Percentiles rank a stretch among this genome's conserved stretches.
phyloP scores from a whole-genome alignment of 106 monocot species.

The Allium fistulosum region DNA sequence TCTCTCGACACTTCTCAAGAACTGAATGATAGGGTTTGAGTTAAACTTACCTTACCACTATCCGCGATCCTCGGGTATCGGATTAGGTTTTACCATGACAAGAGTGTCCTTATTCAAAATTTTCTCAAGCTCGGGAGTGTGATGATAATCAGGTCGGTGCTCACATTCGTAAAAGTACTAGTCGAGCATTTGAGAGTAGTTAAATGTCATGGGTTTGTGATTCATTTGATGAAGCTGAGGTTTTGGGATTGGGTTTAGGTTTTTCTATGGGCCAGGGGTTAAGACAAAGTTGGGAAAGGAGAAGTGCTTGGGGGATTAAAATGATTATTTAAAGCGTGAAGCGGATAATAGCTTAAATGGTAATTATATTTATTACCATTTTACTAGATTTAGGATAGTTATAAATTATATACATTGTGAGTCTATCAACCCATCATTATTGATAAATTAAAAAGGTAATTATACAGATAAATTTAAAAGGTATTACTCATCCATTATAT shows the following conservation, averaged over 20 bases:
- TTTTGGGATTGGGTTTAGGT: conserved; percentile 14
- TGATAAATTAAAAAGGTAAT: no score
- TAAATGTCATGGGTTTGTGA: background rate
- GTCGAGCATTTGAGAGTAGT: conserved; percentile 50
- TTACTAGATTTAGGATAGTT: no score
- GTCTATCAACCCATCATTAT: no score
- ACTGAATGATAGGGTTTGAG: conserved; percentile 56
- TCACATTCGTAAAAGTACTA: conserved; percentile 76
- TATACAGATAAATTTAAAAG: no score
- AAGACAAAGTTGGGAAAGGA: conserved; percentile 48
- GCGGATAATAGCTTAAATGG: no score
- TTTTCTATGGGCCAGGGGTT: conserved; percentile 31
- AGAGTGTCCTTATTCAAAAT: conserved; percentile 55
- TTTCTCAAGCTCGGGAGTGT: conserved; percentile 58
- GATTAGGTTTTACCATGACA: conserved; percentile 38
- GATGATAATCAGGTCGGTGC: conserved; percentile 63
- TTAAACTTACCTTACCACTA: conserved; percentile 73
- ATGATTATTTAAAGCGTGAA: no score
- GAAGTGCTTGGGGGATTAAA: conserved; percentile 17
- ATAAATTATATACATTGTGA: no score
- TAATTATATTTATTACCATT: no score
- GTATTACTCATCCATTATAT: no score
- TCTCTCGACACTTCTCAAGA: conserved; percentile 50
- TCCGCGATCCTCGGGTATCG: conserved; percentile 59
- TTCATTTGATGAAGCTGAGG: conserved; percentile 6